These are phyloP conservation scores for Calonectria naviculata DNA, from an alignment of 2,329 filamentous ascomycete genomes.

Conservation along the genomic window DNA sequence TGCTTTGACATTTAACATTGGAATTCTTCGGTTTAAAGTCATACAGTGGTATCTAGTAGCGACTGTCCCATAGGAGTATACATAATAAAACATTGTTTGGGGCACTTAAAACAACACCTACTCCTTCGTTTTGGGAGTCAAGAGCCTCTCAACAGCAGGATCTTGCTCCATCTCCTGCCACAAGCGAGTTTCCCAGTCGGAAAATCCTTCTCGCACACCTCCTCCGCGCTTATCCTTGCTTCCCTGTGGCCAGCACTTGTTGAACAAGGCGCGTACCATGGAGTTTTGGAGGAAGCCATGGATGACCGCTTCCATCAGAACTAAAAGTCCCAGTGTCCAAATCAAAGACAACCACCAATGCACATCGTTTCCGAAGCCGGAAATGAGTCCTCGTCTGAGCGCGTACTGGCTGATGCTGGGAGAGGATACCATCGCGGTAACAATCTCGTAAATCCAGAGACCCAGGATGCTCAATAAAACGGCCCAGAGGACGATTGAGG, in stretches of 20 bases:
- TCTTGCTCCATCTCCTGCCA: constrained; percentile 71
- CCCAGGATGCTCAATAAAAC: constrained; percentile 71
- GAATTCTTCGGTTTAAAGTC: background rate
- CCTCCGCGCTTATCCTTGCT: constrained; percentile 55
- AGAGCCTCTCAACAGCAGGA: background rate
- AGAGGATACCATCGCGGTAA: constrained; percentile 74
- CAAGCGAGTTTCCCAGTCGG: constrained; percentile 64
- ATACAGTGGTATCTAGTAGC: constrained; percentile 1
- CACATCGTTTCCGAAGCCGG: constrained; percentile 73
- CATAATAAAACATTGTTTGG: background rate
- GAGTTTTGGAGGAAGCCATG: background rate
- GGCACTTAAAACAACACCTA: background rate
- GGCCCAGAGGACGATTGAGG: constrained; percentile 67
- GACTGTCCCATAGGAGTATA: background rate
- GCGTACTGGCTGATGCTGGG: constrained; percentile 67
- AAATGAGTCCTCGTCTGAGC: constrained; percentile 73
- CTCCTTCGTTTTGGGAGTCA: background rate
- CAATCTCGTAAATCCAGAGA: constrained; percentile 80
- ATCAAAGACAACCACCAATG: constrained; percentile 68
- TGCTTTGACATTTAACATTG: background rate
- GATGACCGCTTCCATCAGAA: background rate
- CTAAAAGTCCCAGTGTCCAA: background rate
- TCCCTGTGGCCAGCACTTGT: constrained; percentile 56
- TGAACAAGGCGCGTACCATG: background rate
- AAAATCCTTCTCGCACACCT: constrained; percentile 48